Evolutionary conservation across 306 rosid genomes (phyloP).

Genomic region (Cajanus cajan): DNA sequence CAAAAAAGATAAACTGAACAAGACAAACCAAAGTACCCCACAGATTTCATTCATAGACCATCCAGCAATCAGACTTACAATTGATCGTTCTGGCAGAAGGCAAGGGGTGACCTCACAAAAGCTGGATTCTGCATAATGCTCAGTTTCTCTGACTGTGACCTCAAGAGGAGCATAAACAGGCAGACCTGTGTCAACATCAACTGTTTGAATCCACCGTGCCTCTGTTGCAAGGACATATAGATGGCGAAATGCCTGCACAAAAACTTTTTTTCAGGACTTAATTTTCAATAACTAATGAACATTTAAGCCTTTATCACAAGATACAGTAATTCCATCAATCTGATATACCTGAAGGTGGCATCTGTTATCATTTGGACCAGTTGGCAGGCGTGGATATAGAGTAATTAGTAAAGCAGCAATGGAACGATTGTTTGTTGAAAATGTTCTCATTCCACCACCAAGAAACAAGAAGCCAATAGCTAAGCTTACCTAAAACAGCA

Average conservation of each 20-base stretch:
- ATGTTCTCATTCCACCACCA: slow-evolving; percentile 96
- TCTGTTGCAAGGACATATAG: slow-evolving; percentile 91
- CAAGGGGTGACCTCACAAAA: slow-evolving; percentile 96
- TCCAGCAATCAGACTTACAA: slow-evolving; percentile 54
- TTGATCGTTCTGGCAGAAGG: slow-evolving; percentile 88
- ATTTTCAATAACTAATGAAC: background rate
- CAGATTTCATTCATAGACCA: slow-evolving; percentile 20
- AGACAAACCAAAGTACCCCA: slow-evolving; percentile 20
- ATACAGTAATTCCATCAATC: slow-evolving; percentile 11
- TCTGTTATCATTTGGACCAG: slow-evolving; percentile 92
- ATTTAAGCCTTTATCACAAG: background rate
- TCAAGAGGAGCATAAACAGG: slow-evolving; percentile 95
- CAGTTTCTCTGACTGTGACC: slow-evolving; percentile 81
- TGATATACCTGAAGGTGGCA: slow-evolving; percentile 93
- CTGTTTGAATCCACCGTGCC: slow-evolving; percentile 98
- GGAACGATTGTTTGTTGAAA: slow-evolving; percentile 82
- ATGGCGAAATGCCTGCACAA: slow-evolving; percentile 90
- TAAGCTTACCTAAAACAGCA: slow-evolving; percentile 75
- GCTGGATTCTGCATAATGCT: slow-evolving; percentile 88
- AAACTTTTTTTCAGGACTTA: slow-evolving; percentile 32
- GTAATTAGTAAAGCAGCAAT: slow-evolving; percentile 91
- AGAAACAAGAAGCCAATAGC: slow-evolving; percentile 94
- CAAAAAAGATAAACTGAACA: background rate
- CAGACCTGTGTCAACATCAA: slow-evolving; percentile 93
- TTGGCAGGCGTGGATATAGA: slow-evolving; percentile 94